Evolutionary conservation across 148 eudicot genomes (phyloP).

Genomic region (Arbutus unedo): DNA sequence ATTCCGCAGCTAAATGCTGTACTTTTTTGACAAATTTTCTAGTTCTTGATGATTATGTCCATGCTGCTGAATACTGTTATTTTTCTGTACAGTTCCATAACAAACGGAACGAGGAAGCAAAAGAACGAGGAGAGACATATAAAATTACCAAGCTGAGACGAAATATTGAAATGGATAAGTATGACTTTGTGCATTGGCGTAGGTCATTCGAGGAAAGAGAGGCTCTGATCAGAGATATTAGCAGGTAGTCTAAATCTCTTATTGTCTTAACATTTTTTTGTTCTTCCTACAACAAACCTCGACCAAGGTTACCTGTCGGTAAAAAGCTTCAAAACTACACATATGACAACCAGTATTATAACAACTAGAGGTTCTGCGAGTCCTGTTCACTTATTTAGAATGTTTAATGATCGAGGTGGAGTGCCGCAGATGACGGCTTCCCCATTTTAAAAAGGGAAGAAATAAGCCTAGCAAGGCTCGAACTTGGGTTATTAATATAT

Average conservation of each 20-base stretch:
- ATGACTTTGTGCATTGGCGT: constrained; percentile 91
- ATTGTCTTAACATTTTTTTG: not conserved
- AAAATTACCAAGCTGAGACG: constrained; percentile 60
- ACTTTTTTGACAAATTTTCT: not conserved
- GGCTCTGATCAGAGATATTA: constrained; percentile 86
- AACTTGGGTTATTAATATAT: too few relatives aligned
- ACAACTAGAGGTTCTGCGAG: not conserved
- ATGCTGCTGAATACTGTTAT: constrained; percentile 21
- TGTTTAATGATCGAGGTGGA: not conserved
- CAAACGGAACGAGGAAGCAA: constrained; percentile 58
- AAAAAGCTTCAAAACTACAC: not conserved
- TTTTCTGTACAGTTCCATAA: constrained; percentile 53
- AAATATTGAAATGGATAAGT: constrained; percentile 90
- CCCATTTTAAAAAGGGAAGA: too few relatives aligned
- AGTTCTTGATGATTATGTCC: not conserved
- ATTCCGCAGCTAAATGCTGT: not conserved
- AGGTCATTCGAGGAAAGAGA: constrained; percentile 98
- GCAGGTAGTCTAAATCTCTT: constrained; percentile 52
- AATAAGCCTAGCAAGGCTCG: too few relatives aligned
- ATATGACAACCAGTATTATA: not conserved
- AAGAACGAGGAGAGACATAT: constrained; percentile 74
- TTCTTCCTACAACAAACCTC: constrained; percentile 7
- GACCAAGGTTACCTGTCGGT: not conserved
- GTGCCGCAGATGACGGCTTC: not conserved
- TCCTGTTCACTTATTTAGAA: not conserved